Conservation (phyloP, 2,329 filamentous ascomycete species). For the Xylaria sp. region DNA sequence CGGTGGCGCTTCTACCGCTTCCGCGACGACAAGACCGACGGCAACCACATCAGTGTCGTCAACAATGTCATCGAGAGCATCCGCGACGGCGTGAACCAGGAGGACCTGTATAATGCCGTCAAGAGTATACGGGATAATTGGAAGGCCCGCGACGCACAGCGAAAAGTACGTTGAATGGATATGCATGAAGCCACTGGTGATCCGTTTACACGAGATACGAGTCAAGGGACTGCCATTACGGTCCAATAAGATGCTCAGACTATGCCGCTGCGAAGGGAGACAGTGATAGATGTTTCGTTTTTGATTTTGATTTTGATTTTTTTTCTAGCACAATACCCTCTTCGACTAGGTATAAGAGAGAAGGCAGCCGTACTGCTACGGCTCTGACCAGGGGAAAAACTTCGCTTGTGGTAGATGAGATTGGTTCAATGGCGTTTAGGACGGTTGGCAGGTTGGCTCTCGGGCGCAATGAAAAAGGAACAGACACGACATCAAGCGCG, state of each 20-base stretch:
- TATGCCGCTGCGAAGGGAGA: background rate
- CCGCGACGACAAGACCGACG: constrained; percentile 90
- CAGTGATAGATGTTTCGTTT: background rate
- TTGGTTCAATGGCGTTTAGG: constrained; percentile 30
- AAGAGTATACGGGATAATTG: constrained; percentile 80
- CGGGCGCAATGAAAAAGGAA: constrained; percentile 17
- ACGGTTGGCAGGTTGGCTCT: constrained; percentile 17
- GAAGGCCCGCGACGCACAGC: constrained; percentile 69
- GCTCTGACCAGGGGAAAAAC: background rate
- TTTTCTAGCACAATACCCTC: constrained; percentile 19
- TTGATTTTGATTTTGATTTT: background rate
- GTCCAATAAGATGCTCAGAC: background rate
- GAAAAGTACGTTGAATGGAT: constrained; percentile 31
- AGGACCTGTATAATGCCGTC: constrained; percentile 78
- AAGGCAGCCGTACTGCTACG: background rate
- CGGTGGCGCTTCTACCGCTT: constrained; percentile 91
- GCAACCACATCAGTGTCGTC: constrained; percentile 88
- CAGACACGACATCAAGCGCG: constrained; percentile 9
- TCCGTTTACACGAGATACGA: background rate
- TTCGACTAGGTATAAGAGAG: constrained; percentile 4
- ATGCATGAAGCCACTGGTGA: background rate
- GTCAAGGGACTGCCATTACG: background rate
- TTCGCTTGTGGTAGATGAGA: background rate
- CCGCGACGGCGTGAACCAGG: constrained; percentile 82
- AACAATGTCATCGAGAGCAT: constrained; percentile 91